Conservation (phyloP, 164 flowering plant species). For the Umbilicus rupestris region DNA sequence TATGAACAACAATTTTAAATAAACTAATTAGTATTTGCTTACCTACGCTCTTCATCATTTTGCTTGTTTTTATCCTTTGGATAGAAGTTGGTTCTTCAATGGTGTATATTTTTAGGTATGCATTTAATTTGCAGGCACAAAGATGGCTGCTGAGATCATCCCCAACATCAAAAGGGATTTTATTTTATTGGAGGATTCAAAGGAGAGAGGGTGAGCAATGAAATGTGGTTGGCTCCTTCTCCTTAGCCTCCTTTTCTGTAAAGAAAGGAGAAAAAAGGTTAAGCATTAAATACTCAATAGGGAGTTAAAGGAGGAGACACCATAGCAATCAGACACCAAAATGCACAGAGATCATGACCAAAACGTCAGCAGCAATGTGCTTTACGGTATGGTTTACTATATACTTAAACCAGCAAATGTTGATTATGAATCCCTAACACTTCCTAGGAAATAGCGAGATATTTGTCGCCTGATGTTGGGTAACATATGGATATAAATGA, state of each 20-base stretch:
- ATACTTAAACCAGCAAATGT: neutral
- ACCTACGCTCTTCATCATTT: too few relatives aligned
- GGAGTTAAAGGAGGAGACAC: neutral
- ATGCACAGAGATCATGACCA: neutral
- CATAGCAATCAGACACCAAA: conserved; percentile 1
- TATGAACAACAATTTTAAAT: too few relatives aligned
- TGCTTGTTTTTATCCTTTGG: neutral
- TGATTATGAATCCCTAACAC: neutral
- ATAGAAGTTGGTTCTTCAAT: neutral
- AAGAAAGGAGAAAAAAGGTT: neutral
- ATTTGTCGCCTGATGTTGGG: too few relatives aligned
- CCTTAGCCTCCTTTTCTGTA: neutral
- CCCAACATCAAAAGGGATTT: neutral
- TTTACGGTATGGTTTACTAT: neutral
- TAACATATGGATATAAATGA: too few relatives aligned
- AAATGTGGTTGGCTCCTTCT: neutral
- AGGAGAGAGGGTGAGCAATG: neutral
- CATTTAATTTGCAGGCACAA: too few relatives aligned
- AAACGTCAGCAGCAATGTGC: neutral
- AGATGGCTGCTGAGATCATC: neutral
- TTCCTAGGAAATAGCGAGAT: too few relatives aligned
- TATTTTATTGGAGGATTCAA: neutral
- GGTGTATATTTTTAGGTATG: conserved; percentile 2
- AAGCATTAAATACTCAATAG: neutral
- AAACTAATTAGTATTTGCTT: too few relatives aligned